Percentiles rank a stretch among this genome's conserved stretches.
These are phyloP conservation scores for Avena atlantica DNA, from an alignment of 176 grass and related monocot genomes.

Conservation along the genomic window DNA sequence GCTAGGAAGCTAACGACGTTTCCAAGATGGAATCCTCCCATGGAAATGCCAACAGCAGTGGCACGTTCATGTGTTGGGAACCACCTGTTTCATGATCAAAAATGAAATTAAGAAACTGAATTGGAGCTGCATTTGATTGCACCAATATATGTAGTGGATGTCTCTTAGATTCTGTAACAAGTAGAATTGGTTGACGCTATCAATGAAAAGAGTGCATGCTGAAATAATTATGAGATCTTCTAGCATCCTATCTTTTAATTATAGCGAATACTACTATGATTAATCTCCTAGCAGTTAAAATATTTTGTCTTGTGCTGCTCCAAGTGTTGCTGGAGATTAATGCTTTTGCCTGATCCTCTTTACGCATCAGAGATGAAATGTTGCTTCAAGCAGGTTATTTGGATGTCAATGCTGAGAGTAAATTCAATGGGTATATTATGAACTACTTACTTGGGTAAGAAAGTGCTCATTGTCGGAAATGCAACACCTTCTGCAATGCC, in stretches of 20 bases:
- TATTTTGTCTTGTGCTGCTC: background rate
- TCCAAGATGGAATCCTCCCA: constrained; percentile 98
- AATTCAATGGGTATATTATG: constrained; percentile 8
- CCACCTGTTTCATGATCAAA: constrained; percentile 69
- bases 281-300: background rate
- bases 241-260: background rate
- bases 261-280: background rate
- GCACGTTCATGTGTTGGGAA: constrained; percentile 89
- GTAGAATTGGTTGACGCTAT: background rate
- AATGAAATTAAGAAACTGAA: constrained; percentile 34
- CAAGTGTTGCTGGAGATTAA: constrained; percentile 12
- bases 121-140: constrained; percentile 21
- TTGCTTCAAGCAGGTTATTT: constrained; percentile 2
- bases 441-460: constrained; percentile 74
- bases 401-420: background rate
- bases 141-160: background rate
- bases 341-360: background rate
- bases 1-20: constrained; percentile 93
- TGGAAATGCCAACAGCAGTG: constrained; percentile 84
- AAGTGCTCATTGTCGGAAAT: constrained; percentile 97
- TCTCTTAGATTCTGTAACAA: constrained; percentile 21
- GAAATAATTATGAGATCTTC: background rate
- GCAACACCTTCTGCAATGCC: constrained; percentile 94
- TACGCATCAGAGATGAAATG: background rate
- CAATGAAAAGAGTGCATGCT: background rate